Base-by-base conservation (phyloP, 139 green algal species). In the Chlorella sorokiniana region DNA sequence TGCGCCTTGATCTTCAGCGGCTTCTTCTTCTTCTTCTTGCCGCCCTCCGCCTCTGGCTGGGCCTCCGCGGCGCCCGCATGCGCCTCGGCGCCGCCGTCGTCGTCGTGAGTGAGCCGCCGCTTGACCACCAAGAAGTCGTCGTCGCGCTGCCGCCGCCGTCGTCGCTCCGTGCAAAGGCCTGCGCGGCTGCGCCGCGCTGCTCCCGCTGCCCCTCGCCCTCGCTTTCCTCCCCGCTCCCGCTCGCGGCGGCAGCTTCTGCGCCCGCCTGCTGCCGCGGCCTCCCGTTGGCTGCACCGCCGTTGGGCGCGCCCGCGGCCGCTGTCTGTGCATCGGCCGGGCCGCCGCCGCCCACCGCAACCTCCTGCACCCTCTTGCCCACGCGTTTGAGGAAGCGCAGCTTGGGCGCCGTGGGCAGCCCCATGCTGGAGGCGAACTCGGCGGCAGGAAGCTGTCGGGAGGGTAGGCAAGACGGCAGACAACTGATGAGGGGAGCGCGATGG, bases 321-420 rank as follows among this genome's bases (percentile, higher is more conserved):
- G 48, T 33, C 18, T 35, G 48, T 63, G 40, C 56, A 35, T 59
- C 25, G 4, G 70, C 45, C 44, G 68, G 33, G 31, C 20, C 29
- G 63, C 86, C 64, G 37, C 44, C 63, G 62, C 64, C 79, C 87
- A 41, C 54, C 77, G 52, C 80, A 44, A 44, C 41, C 61, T 79
- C 59, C 31, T 72, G 42, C 33, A 63, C 65, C 77, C 52, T 77
- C 48, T 61, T 70, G n/a, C 56, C 78, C 69, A 52, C 62, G n/a
- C 11, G 7, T 76, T 90, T 92, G 56, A 98, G 69, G 83, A 98
- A 97, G 76, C 94, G 92, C 69, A 98, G 88, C 78, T 92, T 91
- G 22, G 96, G 96, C 16, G 91, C 89, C 0, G 90, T 90, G 35
- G 90, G 75, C 68, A 99, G 90, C 23, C 96, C 96, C 64, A 98